phyloP scores from a whole-genome alignment of 1,284 basidiomycete genomes.

The Sanghuangporus baumii region DNA sequence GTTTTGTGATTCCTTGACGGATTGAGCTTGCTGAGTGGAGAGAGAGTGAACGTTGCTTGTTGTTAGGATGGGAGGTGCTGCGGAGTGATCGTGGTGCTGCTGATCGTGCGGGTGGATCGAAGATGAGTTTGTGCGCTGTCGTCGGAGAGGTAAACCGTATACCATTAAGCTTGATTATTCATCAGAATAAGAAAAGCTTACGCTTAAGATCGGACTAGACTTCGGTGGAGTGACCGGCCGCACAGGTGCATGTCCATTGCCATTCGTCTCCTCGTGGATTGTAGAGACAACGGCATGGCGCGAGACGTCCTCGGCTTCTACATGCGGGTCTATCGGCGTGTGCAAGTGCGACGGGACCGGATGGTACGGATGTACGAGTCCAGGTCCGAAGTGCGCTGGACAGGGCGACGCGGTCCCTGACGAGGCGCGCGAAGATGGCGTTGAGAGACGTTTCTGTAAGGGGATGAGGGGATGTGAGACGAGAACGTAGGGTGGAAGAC shows the following conservation, averaged over 20 bases:
- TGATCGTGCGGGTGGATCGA: background rate
- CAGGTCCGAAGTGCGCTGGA: constrained; percentile 26
- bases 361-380: constrained; percentile 14
- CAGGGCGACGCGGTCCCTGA: constrained; percentile 37
- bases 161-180: too few species aligned
- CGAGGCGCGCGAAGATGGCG: constrained; percentile 31
- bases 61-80: constrained; percentile 13
- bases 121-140: background rate
- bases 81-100: background rate
- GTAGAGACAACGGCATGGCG: background rate
- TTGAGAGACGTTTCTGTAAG: constrained; percentile 35
- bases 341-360: constrained; percentile 13
- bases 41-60: constrained; percentile 12
- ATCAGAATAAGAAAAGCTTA: too few species aligned
- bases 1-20: background rate
- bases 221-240: background rate
- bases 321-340: constrained; percentile 2
- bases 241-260: background rate
- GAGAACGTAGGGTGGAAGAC: constrained; percentile 18
- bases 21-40: constrained; percentile 1
- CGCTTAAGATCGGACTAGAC: background rate
- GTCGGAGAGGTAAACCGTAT: too few species aligned
- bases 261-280: background rate
- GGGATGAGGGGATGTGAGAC: background rate
- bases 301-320: background rate